Percentiles rank a stretch among this genome's conserved stretches.
Evolutionary conservation across 2,329 filamentous ascomycete species (phyloP).

Genomic region (Gremmenia infestans): DNA sequence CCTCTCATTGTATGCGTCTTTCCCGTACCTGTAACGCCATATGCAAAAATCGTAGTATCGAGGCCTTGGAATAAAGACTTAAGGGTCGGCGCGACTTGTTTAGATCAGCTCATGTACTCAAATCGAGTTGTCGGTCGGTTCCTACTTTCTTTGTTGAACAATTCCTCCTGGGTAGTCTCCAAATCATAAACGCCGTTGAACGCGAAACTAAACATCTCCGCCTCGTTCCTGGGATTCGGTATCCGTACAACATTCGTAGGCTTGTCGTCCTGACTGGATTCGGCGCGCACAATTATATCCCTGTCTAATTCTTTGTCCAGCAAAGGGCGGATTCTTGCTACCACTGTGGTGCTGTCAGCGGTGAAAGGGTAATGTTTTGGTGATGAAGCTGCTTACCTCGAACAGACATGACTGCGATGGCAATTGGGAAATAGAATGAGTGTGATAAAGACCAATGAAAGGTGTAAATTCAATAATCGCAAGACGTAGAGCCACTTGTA

Average conservation of each 20-base stretch:
- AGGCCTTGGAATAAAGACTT: conserved; percentile 89
- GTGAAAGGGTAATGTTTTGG: neutral
- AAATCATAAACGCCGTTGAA: conserved; percentile 92
- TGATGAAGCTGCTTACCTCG: conserved; percentile 17
- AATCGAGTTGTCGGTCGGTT: conserved; percentile 19
- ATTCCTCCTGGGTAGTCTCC: conserved; percentile 71
- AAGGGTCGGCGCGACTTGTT: conserved; percentile 75
- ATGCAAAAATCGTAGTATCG: conserved; percentile 86
- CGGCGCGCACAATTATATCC: conserved; percentile 76
- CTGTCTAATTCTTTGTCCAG: conserved; percentile 80
- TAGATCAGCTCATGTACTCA: conserved; percentile 9
- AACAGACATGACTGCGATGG: conserved; percentile 22
- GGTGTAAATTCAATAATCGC: neutral
- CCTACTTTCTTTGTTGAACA: conserved; percentile 84
- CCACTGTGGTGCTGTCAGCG: conserved; percentile 62
- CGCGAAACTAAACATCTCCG: conserved; percentile 86
- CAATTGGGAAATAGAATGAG: conserved; percentile 7
- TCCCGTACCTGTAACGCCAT: conserved; percentile 87
- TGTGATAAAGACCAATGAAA: conserved; percentile 11
- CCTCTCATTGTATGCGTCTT: conserved; percentile 97
- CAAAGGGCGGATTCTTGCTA: conserved; percentile 84
- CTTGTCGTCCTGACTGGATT: conserved; percentile 55
- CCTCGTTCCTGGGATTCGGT: conserved; percentile 87
- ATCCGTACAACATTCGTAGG: conserved; percentile 73
- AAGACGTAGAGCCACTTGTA: conserved; percentile 14